Conservation (phyloP, 192 early-diverging fungal genomes). For the Gonapodya prolifera region DNA sequence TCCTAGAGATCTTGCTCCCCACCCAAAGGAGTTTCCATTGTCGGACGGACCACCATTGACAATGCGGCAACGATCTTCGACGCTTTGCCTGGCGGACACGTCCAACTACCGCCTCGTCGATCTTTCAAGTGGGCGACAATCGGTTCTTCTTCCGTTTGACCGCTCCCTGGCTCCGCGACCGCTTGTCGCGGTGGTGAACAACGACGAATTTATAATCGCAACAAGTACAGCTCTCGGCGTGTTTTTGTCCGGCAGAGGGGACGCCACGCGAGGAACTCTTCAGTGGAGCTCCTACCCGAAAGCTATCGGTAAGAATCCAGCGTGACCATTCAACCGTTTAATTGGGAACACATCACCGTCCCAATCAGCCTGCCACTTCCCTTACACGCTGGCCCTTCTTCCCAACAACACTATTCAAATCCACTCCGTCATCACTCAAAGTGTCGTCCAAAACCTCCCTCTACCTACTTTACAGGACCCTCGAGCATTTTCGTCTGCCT, state of each 20-base stretch:
- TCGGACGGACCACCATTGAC: constrained; percentile 45
- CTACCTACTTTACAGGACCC: constrained; percentile 23
- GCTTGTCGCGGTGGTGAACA: constrained; percentile 40
- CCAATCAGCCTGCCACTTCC: constrained; percentile 52
- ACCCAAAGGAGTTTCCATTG: constrained; percentile 43
- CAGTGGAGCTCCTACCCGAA: constrained; percentile 36
- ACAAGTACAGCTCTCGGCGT: constrained; percentile 53
- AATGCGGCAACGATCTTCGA: constrained; percentile 29
- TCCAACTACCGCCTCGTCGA: constrained; percentile 59
- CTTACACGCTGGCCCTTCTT: constrained; percentile 58
- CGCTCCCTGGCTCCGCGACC: constrained; percentile 30
- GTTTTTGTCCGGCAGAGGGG: constrained; percentile 52
- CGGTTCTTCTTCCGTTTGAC: constrained; percentile 39
- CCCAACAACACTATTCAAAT: constrained; percentile 55
- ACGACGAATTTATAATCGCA: constrained; percentile 61
- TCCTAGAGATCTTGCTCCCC: neutral
- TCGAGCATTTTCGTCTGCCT: neutral
- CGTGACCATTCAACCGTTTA: neutral
- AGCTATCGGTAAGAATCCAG: constrained; percentile 26
- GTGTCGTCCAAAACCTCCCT: constrained; percentile 37
- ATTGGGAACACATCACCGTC: neutral
- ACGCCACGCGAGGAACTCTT: constrained; percentile 56
- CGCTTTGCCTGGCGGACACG: constrained; percentile 53
- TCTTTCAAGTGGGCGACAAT: constrained; percentile 21
- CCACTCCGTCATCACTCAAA: constrained; percentile 59